Evolutionary conservation across 306 rosid species (phyloP).

Genomic region (barrel medic (Medicago truncatula)): MtrunA17r5.0-ANR NC_053049.1:8881001-8881500

Average conservation of each 20-base stretch:
- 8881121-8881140: slow-evolving; percentile 4
- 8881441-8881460: too few relatives aligned
- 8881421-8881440: too few relatives aligned
- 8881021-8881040: too few relatives aligned
- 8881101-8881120: slow-evolving; percentile 15
- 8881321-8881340: neutral
- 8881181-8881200: slow-evolving; percentile 73
- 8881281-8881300: slow-evolving; percentile 87
- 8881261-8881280: slow-evolving; percentile 58
- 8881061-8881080: too few relatives aligned
- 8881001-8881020: too few relatives aligned
- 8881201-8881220: slow-evolving; percentile 79
- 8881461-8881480: too few relatives aligned
- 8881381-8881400: too few relatives aligned
- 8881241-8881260: slow-evolving; percentile 64
- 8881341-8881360: neutral
- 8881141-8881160: slow-evolving; percentile 66
- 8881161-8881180: slow-evolving; percentile 74
- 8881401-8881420: too few relatives aligned
- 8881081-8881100: too few relatives aligned
- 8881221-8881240: slow-evolving; percentile 82
- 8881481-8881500: too few relatives aligned
- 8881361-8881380: too few relatives aligned
- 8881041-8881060: too few relatives aligned
- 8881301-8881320: slow-evolving; percentile 69